Evolutionary conservation across 371 early-diverging fungal species (phyloP).

Genomic region (Mortierella sp.): DNA sequence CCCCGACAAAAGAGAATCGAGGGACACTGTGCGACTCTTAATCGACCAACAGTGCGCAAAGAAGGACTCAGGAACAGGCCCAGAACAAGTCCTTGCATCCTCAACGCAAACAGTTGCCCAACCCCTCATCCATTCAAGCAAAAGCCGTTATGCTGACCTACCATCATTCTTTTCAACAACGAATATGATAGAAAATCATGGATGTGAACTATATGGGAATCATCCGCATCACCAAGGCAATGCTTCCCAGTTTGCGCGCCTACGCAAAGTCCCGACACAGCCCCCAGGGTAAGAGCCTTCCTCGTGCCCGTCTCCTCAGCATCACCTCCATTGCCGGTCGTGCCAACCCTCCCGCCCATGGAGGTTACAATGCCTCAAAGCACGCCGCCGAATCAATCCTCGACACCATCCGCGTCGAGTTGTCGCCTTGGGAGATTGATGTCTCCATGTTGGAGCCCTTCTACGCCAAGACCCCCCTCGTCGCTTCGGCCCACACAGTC

Average conservation of each 20-base stretch:
- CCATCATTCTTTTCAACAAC: background rate
- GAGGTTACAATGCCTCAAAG: slow-evolving; percentile 61
- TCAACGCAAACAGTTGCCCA: background rate
- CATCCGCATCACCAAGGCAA: slow-evolving; percentile 58
- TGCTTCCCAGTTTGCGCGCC: slow-evolving; percentile 58
- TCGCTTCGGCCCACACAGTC: slow-evolving; percentile 30
- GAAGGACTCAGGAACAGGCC: background rate
- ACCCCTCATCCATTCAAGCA: background rate
- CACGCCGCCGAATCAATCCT: slow-evolving; percentile 61
- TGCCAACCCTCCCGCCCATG: slow-evolving; percentile 56
- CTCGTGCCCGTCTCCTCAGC: slow-evolving; percentile 56
- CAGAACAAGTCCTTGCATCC: background rate
- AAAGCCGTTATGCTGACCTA: background rate
- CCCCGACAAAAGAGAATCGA: slow-evolving; percentile 1
- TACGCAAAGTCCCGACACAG: slow-evolving; percentile 50
- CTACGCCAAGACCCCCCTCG: slow-evolving; percentile 48
- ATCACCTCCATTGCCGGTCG: slow-evolving; percentile 61
- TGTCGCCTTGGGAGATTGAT: slow-evolving; percentile 62
- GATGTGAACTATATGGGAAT: slow-evolving; percentile 62
- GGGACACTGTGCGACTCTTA: background rate
- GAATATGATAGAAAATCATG: slow-evolving; percentile 51
- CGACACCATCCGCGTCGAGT: slow-evolving; percentile 60
- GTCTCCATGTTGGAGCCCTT: slow-evolving; percentile 60
- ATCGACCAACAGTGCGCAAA: background rate
- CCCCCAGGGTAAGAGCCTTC: slow-evolving; percentile 47